A percentile compares a stretch with the other conserved stretches of the same genome.
Conservation (phyloP, 1,139 yeast genomes). For the Pichiaceae sp. region DNA sequence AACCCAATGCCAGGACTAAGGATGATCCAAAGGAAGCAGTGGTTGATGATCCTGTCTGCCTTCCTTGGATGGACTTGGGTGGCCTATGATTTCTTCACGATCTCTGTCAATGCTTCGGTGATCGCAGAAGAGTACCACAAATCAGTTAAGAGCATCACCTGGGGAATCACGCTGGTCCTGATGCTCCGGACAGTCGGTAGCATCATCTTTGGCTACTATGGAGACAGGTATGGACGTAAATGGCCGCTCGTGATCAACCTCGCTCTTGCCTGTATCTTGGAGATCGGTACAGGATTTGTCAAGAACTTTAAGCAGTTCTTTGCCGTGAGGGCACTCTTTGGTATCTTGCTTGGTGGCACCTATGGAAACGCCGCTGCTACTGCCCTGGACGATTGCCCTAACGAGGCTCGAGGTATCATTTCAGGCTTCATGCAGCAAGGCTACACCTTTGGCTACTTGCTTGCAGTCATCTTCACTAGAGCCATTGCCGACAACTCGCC, state of each 20-base stretch:
- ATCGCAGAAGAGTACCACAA: conserved; percentile 48
- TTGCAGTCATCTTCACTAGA: conserved; percentile 57
- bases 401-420: conserved; percentile 50
- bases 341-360: conserved; percentile 64
- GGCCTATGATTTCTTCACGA: conserved; percentile 70
- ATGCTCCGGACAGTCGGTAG: conserved; percentile 82
- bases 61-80: conserved; percentile 74
- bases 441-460: conserved; percentile 61
- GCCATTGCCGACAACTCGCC: conserved; percentile 44
- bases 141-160: conserved; percentile 48
- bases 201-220: conserved; percentile 53
- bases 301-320: conserved; percentile 55
- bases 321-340: conserved; percentile 63
- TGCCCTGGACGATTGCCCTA: conserved; percentile 63
- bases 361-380: conserved; percentile 64
- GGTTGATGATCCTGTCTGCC: conserved; percentile 59
- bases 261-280: conserved; percentile 44
- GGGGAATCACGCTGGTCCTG: conserved; percentile 76
- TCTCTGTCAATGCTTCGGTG: conserved; percentile 48
- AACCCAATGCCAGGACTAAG: conserved; percentile 49
- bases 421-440: conserved; percentile 69
- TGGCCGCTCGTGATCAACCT: conserved; percentile 57
- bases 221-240: conserved; percentile 67
- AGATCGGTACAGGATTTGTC: conserved; percentile 68
- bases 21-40: conserved; percentile 37